Evolutionary conservation across 208 protist species (phyloP), one percentile per base, ranked within the genome.

Genomic region (Leishmania aethiopica): DNA sequence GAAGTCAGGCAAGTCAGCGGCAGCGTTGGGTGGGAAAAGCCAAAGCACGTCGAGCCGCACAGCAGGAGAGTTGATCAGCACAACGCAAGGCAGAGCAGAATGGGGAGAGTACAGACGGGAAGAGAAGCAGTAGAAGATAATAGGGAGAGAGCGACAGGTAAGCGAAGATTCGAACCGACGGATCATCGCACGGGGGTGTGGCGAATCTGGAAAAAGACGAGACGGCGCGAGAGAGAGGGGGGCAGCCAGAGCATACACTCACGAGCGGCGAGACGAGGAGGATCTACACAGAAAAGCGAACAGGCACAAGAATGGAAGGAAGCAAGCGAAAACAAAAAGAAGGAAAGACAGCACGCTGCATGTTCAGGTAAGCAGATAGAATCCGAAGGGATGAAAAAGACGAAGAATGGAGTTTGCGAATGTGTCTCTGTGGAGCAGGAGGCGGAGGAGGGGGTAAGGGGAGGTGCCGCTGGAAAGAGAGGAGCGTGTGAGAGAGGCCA

Each of bases 131-230:
- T 47, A 28, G 76, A 37, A 35, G 19, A 77, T 45, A 71, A 55
- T 47, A 45, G 60, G 66, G 51, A 75, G 53, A 69, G 19, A 40
- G 55, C 73, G 2, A 77, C 66, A 19, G 22, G 53, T 78, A 84
- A 81, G 74, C 22, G 37, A 67, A 51, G 28, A 55, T 17, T 53
- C 45, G 37, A 71, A 47, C 66, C 4, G n/a, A 28, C 28, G 6
- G 1, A 47, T 71, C 32, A 71, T 40, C 10, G 32, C n/a, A 22
- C 28, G 15, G 32, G 35, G 6, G 35, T 69, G 32, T 69, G 35
- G 32, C n/a, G 17, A 22, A 42, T 69, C 69, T 73, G 42, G 42
- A 49, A 25, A 40, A 17, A 40, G 47, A n/a, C 62, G 25, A n/a
- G 57, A n/a, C 13, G 1, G 57, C 25, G 25, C 22, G 35, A 49